Evolutionary conservation across 2,329 filamentous ascomycete genomes (phyloP), one percentile per base, ranked within the genome.

Genomic region (Leptographium galeiforme): DNA sequence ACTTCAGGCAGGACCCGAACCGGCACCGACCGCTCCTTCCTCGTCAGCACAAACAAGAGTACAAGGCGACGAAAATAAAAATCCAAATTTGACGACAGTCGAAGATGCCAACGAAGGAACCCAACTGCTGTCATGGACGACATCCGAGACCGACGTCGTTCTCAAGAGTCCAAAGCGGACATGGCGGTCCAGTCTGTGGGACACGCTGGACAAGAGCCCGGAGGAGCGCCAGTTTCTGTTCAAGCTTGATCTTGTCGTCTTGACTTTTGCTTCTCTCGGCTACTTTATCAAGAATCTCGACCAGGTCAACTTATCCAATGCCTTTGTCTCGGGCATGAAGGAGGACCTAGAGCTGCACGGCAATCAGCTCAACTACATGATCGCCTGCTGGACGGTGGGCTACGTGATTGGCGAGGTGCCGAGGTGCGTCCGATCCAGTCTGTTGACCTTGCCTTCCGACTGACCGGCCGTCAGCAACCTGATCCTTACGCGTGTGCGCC

Each of bases 101-200:
- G 11, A 6, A 5, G 33, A 6, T 48, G 33, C 16, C 33, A 13
- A 2, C 18, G 34, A 39, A 39, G 16, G 34, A 13, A 2, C 7
- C n/a, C 18, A 50, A 10, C 6, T 12, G 6, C 38, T 43, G 13
- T 3, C 39, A 25, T 25, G 25, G 19, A 18, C 48, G 38, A 11
- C 48, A 10, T 10, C 38, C 6, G 18, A 6, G 19, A 40, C 52
- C 19, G 52, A 46, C 16, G 14, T 56, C 6, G 53, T 59, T 2
- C 45, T 52, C 6, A 32, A 46, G 8, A 39, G 14, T 46, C 55
- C 58, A 11, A 52, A 50, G 39, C 46, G 56, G 38, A 73, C 68
- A 30, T 76, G 73, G 73, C 66, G 65, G 30, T 73, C 71, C 0
- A 72, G 72, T 47, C 11, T 75, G n/a, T 75, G 73, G 72, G 72